Evolutionary conservation across 108 stramenopile genomes (phyloP), one percentile per base, ranked within the genome.

Genomic region (Schizochytrium sp.): DNA sequence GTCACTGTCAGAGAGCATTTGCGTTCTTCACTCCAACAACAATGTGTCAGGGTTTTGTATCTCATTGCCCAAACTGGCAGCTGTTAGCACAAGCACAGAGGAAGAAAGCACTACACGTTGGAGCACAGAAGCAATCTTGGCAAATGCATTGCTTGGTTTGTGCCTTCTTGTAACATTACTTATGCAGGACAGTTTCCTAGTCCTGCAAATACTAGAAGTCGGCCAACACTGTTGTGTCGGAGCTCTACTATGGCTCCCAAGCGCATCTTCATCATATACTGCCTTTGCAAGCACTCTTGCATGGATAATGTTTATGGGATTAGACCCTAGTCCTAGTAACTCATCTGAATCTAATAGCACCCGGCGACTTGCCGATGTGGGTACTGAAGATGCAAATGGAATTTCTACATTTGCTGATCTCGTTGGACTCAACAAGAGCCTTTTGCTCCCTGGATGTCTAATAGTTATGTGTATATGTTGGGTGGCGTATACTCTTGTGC

Each of bases 371-470:
- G 19, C n/a, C 19, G n/a, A 60, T 60, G 59, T n/a, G n/a, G n/a
- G 17, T 1, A n/a, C 17, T n/a, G 59, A 60, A n/a, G 59, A 17
- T 17, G n/a, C 19, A 0, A 69, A 69, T 15, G 64, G 64, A 8
- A 42, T 69, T 7, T 42, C 64, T 15, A 42, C 40, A 42, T 69
- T 69, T 69, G 64, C 64, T 8, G 64, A 69, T 7, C n/a, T 69
- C 5, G 64, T 42, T 8, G 64, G 41, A 12, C n/a, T 69, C 41
- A 69, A 69, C 15, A 38, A 38, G 17, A 69, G 64, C 15, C 64
- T 69, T 69, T 15, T 69, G 64, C 64, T 69, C 15, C 44, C 41
- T 42, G 64, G 44, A 42, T 69, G 64, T 69, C 64, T 69, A 8
- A 7, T 2, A 42, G 0, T 69, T 42, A 69, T 42, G 44, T 42